Evolutionary conservation across 2,329 filamentous ascomycete genomes (phyloP), one percentile per base, ranked within the genome.

Genomic region (Phoma sp.): DNA sequence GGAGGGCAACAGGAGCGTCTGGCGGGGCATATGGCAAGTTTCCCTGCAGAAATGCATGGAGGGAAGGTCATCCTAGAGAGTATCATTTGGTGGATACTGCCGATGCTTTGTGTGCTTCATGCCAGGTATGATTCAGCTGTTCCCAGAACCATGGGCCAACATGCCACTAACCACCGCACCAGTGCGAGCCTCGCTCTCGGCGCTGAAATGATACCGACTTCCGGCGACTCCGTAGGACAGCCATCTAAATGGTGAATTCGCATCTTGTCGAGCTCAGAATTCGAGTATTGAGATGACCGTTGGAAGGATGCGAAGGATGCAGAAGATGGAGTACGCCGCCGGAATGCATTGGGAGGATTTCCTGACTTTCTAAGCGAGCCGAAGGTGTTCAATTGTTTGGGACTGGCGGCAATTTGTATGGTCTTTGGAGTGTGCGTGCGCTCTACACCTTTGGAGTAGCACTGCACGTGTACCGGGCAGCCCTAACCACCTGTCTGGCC

Each of bases 1-100:
- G 60, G 39, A 51, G 62, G 33, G 53, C 59, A 37, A 67, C 65
- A n/a, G 65, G 65, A 33, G 65, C 65, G 42, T 61, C 56, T 33
- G 65, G 65, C 25, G 65, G 64, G 48, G 59, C 57, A n/a, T 53
- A 62, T 45, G 53, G 47, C 39, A 62, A 56, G 42, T 61, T 65
- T 23, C 53, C 50, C 11, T 68, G 65, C 59, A 42, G 46, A 23
- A 65, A 67, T 45, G 59, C 57, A 42, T 53, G 55, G 30, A 51
- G 61, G n/a, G 47, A 57, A n/a, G 61, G 59, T 7, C 65, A 66
- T 40, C 64, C 64, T 14, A 43, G 51, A 34, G 53, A 62, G 23
- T 64, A 65, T 51, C 57, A 54, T 34, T 56, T 57, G 39, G 59
- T 67, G 12, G 56, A 62, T 46, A 52, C 51, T 15, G 60, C 62